Percentiles rank a stretch among this genome's conserved stretches.
Evolutionary conservation across 305 asterid species (phyloP).

Genomic region (Andrographis paniculata): DNA sequence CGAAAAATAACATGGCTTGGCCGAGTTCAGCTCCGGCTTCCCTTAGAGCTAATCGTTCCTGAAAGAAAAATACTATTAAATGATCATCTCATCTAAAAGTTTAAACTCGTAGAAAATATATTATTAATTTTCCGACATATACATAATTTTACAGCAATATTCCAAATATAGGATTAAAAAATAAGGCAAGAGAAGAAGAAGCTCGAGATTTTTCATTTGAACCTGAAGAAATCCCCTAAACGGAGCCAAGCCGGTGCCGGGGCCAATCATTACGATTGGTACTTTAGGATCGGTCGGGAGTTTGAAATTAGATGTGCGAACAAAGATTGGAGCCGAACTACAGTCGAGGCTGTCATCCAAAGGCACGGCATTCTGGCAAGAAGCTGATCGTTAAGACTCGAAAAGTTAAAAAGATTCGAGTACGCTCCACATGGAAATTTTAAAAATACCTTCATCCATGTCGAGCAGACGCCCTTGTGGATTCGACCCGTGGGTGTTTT

Average conservation of each 20-base stretch:
- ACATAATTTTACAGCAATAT: too few relatives aligned
- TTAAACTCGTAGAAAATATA: too few relatives aligned
- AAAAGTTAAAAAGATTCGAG: too few relatives aligned
- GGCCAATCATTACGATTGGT: conserved; percentile 92
- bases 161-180: too few relatives aligned
- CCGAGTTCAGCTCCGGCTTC: conserved; percentile 89
- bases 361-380: conserved; percentile 67
- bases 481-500: conserved; percentile 77
- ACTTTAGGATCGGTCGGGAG: conserved; percentile 78
- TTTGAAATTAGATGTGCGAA: conserved; percentile 85
- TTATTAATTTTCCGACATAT: too few relatives aligned
- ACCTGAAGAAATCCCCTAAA: conserved; percentile 99
- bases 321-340: conserved; percentile 72
- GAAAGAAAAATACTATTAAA: conserved; percentile 28
- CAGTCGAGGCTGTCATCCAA: conserved; percentile 62
- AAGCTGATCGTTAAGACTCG: background rate
- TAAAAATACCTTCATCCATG: conserved; percentile 93
- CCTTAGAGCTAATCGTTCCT: conserved; percentile 92
- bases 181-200: too few relatives aligned
- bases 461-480: conserved; percentile 94
- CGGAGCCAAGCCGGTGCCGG: conserved; percentile 99
- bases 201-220: too few relatives aligned
- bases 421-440: conserved; percentile 10
- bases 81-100: too few relatives aligned
- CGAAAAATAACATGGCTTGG: conserved; percentile 74